Evolutionary conservation across 768 basidiomycete genomes (phyloP).

Genomic region (Russula foetens): DNA sequence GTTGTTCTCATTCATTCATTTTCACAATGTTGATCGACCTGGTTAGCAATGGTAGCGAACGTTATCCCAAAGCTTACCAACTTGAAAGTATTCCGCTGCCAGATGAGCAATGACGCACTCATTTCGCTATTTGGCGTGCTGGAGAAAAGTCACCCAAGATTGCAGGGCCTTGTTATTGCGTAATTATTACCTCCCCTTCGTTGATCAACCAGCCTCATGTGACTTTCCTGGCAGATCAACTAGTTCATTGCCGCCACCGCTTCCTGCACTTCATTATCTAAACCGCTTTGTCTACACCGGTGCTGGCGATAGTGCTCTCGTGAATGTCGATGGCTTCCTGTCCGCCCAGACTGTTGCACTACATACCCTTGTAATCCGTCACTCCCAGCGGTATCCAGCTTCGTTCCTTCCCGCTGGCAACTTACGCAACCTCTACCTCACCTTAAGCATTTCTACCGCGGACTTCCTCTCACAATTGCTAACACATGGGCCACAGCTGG

Average conservation of each 20-base stretch:
- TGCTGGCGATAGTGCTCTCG: conserved; percentile 28
- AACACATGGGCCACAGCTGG: conserved; percentile 51
- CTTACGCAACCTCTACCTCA: conserved; percentile 51
- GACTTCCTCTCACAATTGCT: conserved; percentile 54
- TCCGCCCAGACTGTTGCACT: conserved; percentile 5
- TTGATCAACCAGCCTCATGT: neutral
- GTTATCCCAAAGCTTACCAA: conserved; percentile 55
- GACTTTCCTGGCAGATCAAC: neutral
- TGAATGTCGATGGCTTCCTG: conserved; percentile 41
- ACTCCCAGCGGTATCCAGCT: conserved; percentile 36
- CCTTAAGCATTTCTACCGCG: conserved; percentile 42
- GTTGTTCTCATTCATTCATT: neutral
- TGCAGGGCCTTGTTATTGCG: conserved; percentile 29
- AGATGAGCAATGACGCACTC: conserved; percentile 48
- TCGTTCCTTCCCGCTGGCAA: conserved; percentile 49
- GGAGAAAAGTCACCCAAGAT: conserved; percentile 39
- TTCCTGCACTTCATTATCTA: conserved; percentile 17
- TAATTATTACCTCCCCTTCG: conserved; percentile 25
- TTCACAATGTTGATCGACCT: neutral
- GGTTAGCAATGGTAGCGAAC: conserved; percentile 48
- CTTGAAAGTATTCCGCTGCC: conserved; percentile 51
- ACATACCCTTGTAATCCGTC: conserved; percentile 10
- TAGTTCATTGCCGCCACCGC: neutral
- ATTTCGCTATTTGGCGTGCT: conserved; percentile 44
- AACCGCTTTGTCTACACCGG: conserved; percentile 29